Evolutionary conservation across 2,329 filamentous ascomycete species (phyloP).

Genomic region (Graphilbum sp.): DNA sequence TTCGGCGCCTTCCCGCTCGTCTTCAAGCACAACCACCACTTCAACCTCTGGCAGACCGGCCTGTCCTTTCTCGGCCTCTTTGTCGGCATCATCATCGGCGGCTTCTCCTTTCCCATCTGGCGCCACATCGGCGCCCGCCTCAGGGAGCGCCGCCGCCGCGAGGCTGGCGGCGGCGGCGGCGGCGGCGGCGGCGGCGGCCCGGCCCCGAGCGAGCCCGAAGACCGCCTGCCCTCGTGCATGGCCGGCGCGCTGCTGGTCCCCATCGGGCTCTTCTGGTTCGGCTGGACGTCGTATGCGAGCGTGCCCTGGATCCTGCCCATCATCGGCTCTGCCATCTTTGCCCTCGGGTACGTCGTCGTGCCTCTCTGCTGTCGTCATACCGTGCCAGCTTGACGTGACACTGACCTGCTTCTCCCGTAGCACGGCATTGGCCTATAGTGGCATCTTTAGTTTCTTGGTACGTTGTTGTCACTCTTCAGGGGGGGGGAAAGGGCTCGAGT

Average conservation of each 20-base stretch:
- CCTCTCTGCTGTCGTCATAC: not conserved
- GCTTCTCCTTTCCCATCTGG: constrained; percentile 51
- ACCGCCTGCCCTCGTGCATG: constrained; percentile 61
- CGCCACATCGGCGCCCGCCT: constrained; percentile 40
- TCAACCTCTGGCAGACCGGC: constrained; percentile 67
- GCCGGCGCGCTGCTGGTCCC: constrained; percentile 63
- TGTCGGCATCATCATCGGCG: constrained; percentile 49
- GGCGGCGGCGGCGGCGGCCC: constrained; percentile 27
- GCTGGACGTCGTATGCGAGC: constrained; percentile 60
- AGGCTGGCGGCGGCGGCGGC: constrained; percentile 32
- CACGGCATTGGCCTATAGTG: not conserved
- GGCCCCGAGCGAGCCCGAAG: constrained; percentile 60
- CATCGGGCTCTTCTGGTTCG: constrained; percentile 74
- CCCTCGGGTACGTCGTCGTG: constrained; percentile 41
- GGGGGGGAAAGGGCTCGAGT: no score
- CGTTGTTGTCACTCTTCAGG: no score
- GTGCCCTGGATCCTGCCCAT: constrained; percentile 67
- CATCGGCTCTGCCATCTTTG: constrained; percentile 57
- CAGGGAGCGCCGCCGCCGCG: constrained; percentile 32
- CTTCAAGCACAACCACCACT: constrained; percentile 57
- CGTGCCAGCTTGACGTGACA: no score
- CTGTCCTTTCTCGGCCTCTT: constrained; percentile 60
- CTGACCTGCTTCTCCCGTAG: not conserved
- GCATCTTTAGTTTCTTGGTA: not conserved
- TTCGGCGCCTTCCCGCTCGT: constrained; percentile 78